Evolutionary conservation across 2,329 filamentous ascomycete species (phyloP).

Genomic region (Alternaria arborescens): DNA sequence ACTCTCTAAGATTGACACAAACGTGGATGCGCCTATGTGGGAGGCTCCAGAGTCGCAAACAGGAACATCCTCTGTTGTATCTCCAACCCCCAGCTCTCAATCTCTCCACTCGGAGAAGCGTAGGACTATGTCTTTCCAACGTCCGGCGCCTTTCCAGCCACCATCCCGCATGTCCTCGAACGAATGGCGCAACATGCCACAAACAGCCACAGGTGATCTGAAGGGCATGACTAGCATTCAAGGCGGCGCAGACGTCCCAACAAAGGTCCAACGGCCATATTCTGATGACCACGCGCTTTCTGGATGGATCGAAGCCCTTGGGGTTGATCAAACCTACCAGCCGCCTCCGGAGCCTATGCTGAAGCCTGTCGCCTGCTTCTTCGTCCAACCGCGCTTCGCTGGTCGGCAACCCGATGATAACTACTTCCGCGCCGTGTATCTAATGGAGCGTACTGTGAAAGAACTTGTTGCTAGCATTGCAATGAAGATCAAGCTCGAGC

Average conservation of each 20-base stretch:
- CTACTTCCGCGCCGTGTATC: constrained; percentile 87
- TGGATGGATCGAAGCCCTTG: constrained; percentile 89
- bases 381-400: constrained; percentile 68
- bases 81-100: constrained; percentile 59
- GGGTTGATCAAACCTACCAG: constrained; percentile 85
- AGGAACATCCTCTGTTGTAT: constrained; percentile 63
- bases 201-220: constrained; percentile 62
- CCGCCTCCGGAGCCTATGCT: constrained; percentile 75
- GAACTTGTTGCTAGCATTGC: constrained; percentile 79
- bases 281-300: constrained; percentile 72
- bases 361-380: constrained; percentile 89
- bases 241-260: constrained; percentile 60
- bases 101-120: constrained; percentile 54
- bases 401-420: constrained; percentile 62
- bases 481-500: constrained; percentile 81
- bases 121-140: constrained; percentile 55
- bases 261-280: constrained; percentile 64
- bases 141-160: constrained; percentile 54
- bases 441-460: constrained; percentile 76
- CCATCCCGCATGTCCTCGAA: constrained; percentile 57
- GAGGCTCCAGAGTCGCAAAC: constrained; percentile 62
- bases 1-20: constrained; percentile 61
- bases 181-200: constrained; percentile 68
- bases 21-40: constrained; percentile 55
- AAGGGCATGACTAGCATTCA: constrained; percentile 54